Evolutionary conservation across 805 yeast genomes (phyloP).

Genomic region (Wickerhamomyces kurtzmanii): DNA sequence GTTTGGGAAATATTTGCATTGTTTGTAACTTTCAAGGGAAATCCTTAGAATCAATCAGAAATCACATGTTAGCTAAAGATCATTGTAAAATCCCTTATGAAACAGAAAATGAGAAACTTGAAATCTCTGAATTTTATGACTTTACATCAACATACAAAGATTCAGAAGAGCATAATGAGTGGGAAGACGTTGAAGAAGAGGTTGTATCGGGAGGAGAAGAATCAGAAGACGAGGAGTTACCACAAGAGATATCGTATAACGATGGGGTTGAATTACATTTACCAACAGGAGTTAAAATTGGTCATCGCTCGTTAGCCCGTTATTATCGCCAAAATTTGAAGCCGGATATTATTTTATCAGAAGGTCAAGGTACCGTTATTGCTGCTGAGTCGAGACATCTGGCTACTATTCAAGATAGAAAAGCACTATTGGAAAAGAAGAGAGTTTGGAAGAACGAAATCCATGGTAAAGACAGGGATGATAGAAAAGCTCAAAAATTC

Average conservation of each 20-base stretch:
- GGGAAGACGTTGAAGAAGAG: slow-evolving; percentile 28
- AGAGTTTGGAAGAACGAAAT: slow-evolving; percentile 62
- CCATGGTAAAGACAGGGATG: slow-evolving; percentile 38
- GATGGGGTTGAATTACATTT: slow-evolving; percentile 67
- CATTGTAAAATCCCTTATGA: slow-evolving; percentile 92
- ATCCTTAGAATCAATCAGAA: slow-evolving; percentile 76
- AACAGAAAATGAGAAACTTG: slow-evolving; percentile 70
- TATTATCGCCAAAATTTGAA: slow-evolving; percentile 68
- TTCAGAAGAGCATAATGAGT: slow-evolving; percentile 18
- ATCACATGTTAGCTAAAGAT: slow-evolving; percentile 81
- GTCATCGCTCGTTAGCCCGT: slow-evolving; percentile 76
- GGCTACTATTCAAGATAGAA: slow-evolving; percentile 30
- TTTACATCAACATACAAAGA: slow-evolving; percentile 59
- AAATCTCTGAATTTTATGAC: slow-evolving; percentile 86
- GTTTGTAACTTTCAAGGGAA: slow-evolving; percentile 81
- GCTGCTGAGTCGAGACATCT: slow-evolving; percentile 69
- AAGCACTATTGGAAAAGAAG: slow-evolving; percentile 36
- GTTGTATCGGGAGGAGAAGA: slow-evolving; percentile 25
- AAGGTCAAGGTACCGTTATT: slow-evolving; percentile 79
- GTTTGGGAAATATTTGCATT: slow-evolving; percentile 84
- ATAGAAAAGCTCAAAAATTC: slow-evolving; percentile 59
- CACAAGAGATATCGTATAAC: slow-evolving; percentile 35
- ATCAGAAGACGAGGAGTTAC: slow-evolving; percentile 25
- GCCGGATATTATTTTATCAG: slow-evolving; percentile 48
- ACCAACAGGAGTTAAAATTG: slow-evolving; percentile 77